Base-by-base conservation (phyloP, 1,139 yeast species). In the Yamadazyma triangularis region DNA sequence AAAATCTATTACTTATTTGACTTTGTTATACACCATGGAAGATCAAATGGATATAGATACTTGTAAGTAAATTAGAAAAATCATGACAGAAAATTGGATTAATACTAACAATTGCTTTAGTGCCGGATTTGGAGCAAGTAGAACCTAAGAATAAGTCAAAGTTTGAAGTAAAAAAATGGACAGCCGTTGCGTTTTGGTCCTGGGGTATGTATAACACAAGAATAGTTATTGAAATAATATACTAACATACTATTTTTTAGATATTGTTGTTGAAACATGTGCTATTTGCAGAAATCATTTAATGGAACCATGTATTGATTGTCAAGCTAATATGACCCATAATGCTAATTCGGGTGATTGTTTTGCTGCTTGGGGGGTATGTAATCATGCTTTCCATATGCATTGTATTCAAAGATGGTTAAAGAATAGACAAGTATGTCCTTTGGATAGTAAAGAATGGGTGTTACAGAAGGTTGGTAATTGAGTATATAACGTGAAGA, bases 151-250 rank as follows among this genome's bases (percentile, higher is more conserved):
- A 35, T 23, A 65, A 65, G 36, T 65, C 64, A 31, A 56, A 64
- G 35, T 69, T 69, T 36, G 75, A 69, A 41, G 73, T 69, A 15
- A 69, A 67, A 48, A 69, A 69, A 66, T 91, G 98, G 98, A 88
- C 96, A 11, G 97, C 98, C 0, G 98, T 93, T 32, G 97, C 98
- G 12, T 88, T 91, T 53, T 93, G 99, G 99, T 88, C 96, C 2
- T 93, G 98, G 98, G 97, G 79, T 70, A 69, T 51, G 73, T 69
- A 51, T 38, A 9, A 11, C 15, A 11, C 5, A 10, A 12, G 11
- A 8, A 6, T 13, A 4, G 15, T n/a, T 12, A 14, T 8, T 6
- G 6, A 5, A 12, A 14, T n/a, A 4, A 8, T n/a, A 16, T 51
- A 53, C 64, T 56, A 57, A 57, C 60, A 29, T 18, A 18, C 9